phyloP scores from a whole-genome alignment of 306 rosid species.

The Astragalus membranaceus region DNA sequence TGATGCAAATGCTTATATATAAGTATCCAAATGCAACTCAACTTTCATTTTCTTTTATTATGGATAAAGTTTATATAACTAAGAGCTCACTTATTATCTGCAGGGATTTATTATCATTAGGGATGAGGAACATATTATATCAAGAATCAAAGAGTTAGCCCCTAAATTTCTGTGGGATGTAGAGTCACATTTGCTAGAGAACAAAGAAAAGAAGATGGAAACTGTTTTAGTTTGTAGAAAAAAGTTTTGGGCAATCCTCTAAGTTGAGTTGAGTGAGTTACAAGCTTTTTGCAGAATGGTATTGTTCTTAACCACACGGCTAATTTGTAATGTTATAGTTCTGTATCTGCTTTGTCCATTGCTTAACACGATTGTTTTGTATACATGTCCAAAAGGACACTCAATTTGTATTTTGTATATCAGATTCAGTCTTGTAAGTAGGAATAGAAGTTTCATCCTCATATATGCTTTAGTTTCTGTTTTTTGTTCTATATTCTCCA shows the following conservation, averaged over 20 bases:
- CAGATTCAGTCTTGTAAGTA: not conserved
- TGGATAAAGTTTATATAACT: conserved; percentile 3
- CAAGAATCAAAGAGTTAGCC: conserved; percentile 62
- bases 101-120: conserved; percentile 83
- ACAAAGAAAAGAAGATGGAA: conserved; percentile 62
- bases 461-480: not conserved
- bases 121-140: conserved; percentile 46
- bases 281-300: not conserved
- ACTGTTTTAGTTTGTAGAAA: conserved; percentile 71
- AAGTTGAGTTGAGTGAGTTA: conserved; percentile 10
- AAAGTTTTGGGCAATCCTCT: conserved; percentile 79
- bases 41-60: not conserved
- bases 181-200: conserved; percentile 50
- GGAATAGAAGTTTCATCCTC: not conserved
- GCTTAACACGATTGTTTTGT: conserved; percentile 10
- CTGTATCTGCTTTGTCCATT: conserved; percentile 14
- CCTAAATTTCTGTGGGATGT: conserved; percentile 74
- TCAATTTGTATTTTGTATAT: conserved; percentile 17
- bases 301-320: not conserved
- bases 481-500: not conserved
- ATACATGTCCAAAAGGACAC: conserved; percentile 14
- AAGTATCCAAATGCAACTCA: not conserved
- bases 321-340: conserved; percentile 24
- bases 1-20: no score
- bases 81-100: not conserved